Base-by-base conservation (phyloP, 2,329 filamentous ascomycete genomes). In the Aspergillus novoparasiticus region DNA sequence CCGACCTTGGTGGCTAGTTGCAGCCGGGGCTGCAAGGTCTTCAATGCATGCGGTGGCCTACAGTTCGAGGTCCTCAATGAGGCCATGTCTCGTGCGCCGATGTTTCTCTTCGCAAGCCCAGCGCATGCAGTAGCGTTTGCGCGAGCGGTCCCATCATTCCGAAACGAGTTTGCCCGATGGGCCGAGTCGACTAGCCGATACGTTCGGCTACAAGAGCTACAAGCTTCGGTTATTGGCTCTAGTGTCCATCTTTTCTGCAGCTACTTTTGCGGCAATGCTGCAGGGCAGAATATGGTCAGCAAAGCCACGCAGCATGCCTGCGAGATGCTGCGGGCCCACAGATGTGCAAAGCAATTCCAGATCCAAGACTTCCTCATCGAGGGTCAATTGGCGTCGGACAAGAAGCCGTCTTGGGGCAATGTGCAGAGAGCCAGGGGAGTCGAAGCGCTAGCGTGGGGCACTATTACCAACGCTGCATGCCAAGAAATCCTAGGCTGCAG, bases 281-380 rank as follows among this genome's bases (percentile, higher is more conserved):
- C 70, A 1, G 72, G 72, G 10, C 73, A 76, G 57, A 76, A 75
- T 51, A 74, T 75, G 71, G 70, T 71, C 11, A 75, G 72, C 3
- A 68, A 74, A 26, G 72, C 72, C 8, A 74, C 71, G 11, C 69
- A 74, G n/a, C 39, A 63, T 6, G 68, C 66, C 10, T 75, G 72
- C 36, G 66, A 68, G 14, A 57, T 53, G 56, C 30, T 64, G 8
- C 34, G 21, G 45, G 34, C 36, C 10, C 30, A 51, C 6, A 1
- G 6, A 6, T 32, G 48, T 6, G 45, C 45, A 3, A n/a, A 19
- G 41, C 14, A 57, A 41, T 54, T 57, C 3, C 21, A 48, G 19
- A 57, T 64, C 14, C 32, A 51, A 12, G 41, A 61, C 12, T 48
- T 68, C 23, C 51, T 63, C 30, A 64, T 71, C 10, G 70, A 72